Percentiles rank a stretch among this genome's conserved stretches.
Evolutionary conservation across 208 protist genomes (phyloP).

Genomic region (Trichomonas vaginalis): DNA sequence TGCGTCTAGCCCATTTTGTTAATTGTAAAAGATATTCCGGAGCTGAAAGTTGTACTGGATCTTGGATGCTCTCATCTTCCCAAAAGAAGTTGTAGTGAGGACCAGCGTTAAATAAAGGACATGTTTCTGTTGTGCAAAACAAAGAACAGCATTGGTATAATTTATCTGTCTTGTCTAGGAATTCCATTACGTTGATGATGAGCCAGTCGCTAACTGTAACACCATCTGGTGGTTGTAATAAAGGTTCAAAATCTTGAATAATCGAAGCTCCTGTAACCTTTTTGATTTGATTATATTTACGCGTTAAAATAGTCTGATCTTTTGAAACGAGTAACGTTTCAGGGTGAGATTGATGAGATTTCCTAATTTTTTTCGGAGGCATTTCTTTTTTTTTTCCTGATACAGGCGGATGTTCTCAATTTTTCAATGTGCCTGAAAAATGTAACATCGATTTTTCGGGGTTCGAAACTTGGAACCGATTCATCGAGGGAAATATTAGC

Average conservation of each 20-base stretch:
- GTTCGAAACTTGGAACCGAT: too few species aligned
- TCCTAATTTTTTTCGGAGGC: background rate
- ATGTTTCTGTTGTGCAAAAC: background rate
- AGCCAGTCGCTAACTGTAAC: background rate
- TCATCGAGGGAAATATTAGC: too few species aligned
- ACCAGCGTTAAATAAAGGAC: conserved; percentile 5
- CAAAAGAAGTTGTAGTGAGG: background rate
- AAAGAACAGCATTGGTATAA: background rate
- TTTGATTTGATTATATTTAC: background rate
- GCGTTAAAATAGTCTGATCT: background rate
- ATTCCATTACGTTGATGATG: background rate
- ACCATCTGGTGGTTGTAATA: background rate
- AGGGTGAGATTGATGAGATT: background rate
- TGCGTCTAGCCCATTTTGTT: background rate
- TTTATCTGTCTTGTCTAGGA: background rate
- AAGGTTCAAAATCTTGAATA: background rate
- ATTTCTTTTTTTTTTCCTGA: background rate
- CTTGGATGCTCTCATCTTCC: background rate
- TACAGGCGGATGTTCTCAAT: too few species aligned
- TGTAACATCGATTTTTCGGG: too few species aligned
- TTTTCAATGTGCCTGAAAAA: too few species aligned
- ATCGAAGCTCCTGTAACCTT: background rate
- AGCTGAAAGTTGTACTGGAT: background rate
- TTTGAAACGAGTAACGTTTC: background rate
- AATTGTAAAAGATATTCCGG: background rate